Percentiles rank a stretch among this genome's conserved stretches.
These are phyloP conservation scores for Protomyces arabidopsidicola DNA, from an alignment of 1,139 yeast species.

Conservation along the genomic window DNA sequence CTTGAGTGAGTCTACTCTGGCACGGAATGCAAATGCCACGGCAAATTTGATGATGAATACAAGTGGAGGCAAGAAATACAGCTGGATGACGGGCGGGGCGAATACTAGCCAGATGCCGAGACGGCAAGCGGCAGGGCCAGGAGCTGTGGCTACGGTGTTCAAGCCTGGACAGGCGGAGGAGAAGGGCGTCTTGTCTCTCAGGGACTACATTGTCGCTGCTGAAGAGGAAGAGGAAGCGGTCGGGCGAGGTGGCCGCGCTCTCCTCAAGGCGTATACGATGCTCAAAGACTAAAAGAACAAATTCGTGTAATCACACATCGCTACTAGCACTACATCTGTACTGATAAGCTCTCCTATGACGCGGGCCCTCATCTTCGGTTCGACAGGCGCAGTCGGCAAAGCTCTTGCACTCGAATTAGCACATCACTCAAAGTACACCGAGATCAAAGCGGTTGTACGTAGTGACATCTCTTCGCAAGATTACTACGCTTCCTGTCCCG, in stretches of 20 bases:
- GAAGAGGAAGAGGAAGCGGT: slow-evolving; percentile 19
- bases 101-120: slow-evolving; percentile 12
- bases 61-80: slow-evolving; percentile 28
- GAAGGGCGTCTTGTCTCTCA: slow-evolving; percentile 4
- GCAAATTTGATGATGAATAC: slow-evolving; percentile 28
- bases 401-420: slow-evolving; percentile 16
- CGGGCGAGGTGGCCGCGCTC: slow-evolving; percentile 21
- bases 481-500: not conserved
- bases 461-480: slow-evolving; percentile 7
- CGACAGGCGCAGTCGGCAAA: slow-evolving; percentile 27
- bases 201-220: slow-evolving; percentile 18
- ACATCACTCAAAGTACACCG: slow-evolving; percentile 1
- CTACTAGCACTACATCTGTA: not conserved
- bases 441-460: slow-evolving; percentile 10
- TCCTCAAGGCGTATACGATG: slow-evolving; percentile 10
- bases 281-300: slow-evolving; percentile 4
- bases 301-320: not conserved
- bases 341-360: not conserved
- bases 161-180: slow-evolving; percentile 13
- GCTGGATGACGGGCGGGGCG: slow-evolving; percentile 27
- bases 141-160: slow-evolving; percentile 12
- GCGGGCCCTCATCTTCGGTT: slow-evolving; percentile 20
- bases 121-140: slow-evolving; percentile 6
- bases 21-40: slow-evolving; percentile 27
- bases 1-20: slow-evolving; percentile 23